Percentiles rank a stretch among this genome's conserved stretches.
Evolutionary conservation across 306 rosid genomes (phyloP).

Genomic region (Potentilla sterilis): DNA sequence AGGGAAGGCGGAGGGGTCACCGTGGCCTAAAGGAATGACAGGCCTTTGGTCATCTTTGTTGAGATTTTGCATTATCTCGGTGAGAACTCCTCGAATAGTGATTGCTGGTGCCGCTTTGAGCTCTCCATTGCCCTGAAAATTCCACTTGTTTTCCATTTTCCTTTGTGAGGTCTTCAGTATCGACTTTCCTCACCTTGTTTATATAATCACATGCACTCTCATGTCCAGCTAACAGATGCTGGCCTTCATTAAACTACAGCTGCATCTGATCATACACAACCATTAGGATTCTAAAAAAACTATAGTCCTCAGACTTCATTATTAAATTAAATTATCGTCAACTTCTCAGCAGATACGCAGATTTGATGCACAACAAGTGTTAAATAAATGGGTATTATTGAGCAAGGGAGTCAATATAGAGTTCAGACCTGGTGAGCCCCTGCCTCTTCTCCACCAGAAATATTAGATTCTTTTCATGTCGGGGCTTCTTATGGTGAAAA

Average conservation of each 20-base stretch:
- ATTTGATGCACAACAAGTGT: too few species aligned
- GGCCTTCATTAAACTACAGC: not conserved
- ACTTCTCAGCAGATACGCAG: too few species aligned
- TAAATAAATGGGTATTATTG: too few species aligned
- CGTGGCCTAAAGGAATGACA: conserved; percentile 29
- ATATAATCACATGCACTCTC: not conserved
- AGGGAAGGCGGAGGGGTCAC: conserved; percentile 35
- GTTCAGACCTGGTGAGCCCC: too few species aligned
- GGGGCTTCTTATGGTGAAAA: too few species aligned
- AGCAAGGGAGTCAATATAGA: too few species aligned
- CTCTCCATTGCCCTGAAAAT: not conserved
- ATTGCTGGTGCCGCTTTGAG: not conserved
- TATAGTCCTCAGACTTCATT: too few species aligned
- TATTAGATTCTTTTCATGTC: too few species aligned
- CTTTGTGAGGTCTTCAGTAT: not conserved
- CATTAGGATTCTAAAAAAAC: too few species aligned
- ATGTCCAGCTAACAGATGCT: not conserved
- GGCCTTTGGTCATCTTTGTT: conserved; percentile 20
- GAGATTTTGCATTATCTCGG: not conserved
- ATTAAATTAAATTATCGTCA: too few species aligned
- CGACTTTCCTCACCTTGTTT: not conserved
- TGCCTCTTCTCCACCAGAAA: too few species aligned
- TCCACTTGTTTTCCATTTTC: conserved; percentile 22
- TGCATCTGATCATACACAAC: too few species aligned
- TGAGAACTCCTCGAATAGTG: conserved; percentile 14